These are phyloP conservation scores for Dioszegia aurantiaca DNA, from an alignment of 768 basidiomycete genomes.

Conservation along the genomic window DNA sequence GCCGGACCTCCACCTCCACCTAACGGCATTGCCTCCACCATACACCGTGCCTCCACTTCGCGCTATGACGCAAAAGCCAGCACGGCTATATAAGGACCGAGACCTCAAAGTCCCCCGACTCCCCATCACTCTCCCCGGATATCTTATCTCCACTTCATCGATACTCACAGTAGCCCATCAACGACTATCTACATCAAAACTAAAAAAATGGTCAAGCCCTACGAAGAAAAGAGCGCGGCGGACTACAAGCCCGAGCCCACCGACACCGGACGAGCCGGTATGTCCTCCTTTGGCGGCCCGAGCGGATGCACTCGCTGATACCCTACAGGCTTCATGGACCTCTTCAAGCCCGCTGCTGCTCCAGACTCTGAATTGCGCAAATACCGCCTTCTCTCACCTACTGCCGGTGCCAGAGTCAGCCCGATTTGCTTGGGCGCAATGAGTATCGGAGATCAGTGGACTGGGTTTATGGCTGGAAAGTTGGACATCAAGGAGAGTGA, in stretches of 20 bases:
- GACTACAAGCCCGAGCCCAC: slow-evolving; percentile 13
- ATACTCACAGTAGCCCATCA: not conserved
- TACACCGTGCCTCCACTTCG: too few species aligned
- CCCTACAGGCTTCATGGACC: not conserved
- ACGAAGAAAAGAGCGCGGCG: slow-evolving; percentile 15
- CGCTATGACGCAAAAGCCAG: too few species aligned
- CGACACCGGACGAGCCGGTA: slow-evolving; percentile 3
- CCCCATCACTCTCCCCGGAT: not conserved
- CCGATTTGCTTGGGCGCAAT: slow-evolving; percentile 54
- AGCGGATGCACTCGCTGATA: not conserved
- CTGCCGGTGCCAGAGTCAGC: slow-evolving; percentile 53
- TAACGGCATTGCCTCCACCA: too few species aligned
- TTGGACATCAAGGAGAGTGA: slow-evolving; percentile 29
- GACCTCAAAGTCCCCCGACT: too few species aligned
- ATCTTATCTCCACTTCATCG: not conserved
- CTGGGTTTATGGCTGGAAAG: slow-evolving; percentile 28
- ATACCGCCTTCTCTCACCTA: slow-evolving; percentile 50
- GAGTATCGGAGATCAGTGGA: slow-evolving; percentile 55
- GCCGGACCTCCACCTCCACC: too few species aligned
- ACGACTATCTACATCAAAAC: too few species aligned
- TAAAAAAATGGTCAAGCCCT: slow-evolving; percentile 9
- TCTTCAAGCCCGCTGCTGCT: slow-evolving; percentile 19
- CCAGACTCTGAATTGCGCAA: slow-evolving; percentile 27
- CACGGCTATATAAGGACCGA: too few species aligned
- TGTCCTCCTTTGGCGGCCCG: not conserved